Percentiles rank a stretch among this genome's conserved stretches.
These are phyloP conservation scores for Nakaseomyces uthaithaninus DNA, from an alignment of 1,139 yeast genomes.

Conservation along the genomic window DNA sequence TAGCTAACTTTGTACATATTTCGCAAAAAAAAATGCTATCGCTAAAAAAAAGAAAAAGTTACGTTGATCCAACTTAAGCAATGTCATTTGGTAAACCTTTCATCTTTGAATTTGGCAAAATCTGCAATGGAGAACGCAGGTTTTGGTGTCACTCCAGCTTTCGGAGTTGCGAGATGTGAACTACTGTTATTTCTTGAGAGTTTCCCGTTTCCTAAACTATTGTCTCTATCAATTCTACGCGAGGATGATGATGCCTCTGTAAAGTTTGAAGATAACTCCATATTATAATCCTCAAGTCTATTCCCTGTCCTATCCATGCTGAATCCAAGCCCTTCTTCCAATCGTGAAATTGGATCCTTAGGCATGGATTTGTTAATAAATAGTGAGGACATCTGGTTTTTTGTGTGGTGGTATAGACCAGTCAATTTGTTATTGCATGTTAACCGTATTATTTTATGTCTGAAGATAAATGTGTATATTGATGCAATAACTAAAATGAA, in stretches of 20 bases:
- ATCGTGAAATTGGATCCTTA: conserved; percentile 11
- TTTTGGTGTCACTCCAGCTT: conserved; percentile 8
- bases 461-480: conserved; percentile 4
- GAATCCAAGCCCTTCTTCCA: conserved; percentile 13
- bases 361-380: background rate
- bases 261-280: conserved; percentile 9
- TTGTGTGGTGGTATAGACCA: background rate
- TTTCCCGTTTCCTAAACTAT: background rate
- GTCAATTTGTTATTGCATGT: background rate
- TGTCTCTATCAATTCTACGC: conserved; percentile 1
- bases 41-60: too few species aligned
- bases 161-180: conserved; percentile 1
- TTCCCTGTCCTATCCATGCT: background rate
- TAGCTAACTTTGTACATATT: too few species aligned
- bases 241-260: background rate
- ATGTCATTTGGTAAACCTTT: conserved; percentile 13
- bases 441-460: background rate
- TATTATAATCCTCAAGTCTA: conserved; percentile 10
- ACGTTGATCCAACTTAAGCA: background rate
- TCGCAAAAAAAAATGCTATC: too few species aligned
- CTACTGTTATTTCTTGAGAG: background rate
- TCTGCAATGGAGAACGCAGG: conserved; percentile 29
- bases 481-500: conserved; percentile 7
- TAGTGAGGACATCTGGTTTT: background rate
- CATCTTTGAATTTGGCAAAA: conserved; percentile 23